Evolutionary conservation across 768 basidiomycete genomes (phyloP).

Genomic region (Neoboletus subvelutipes): DNA sequence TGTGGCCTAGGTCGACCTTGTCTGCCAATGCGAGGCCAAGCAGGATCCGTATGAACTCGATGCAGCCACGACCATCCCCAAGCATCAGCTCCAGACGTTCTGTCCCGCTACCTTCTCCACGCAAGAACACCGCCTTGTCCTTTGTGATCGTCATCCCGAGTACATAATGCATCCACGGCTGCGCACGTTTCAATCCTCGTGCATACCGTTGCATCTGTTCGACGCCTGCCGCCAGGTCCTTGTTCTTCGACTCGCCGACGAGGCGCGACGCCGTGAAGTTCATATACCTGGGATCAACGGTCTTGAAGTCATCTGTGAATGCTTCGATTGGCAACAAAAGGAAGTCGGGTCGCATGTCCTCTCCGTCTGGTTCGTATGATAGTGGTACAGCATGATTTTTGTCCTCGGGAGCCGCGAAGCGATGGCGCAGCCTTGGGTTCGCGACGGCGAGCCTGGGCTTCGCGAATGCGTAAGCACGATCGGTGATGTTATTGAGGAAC

Average conservation of each 20-base stretch:
- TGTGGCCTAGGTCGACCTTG: conserved; percentile 4
- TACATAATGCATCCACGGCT: conserved; percentile 5
- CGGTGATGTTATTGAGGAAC: no score
- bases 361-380: conserved; percentile 3
- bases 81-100: conserved; percentile 10
- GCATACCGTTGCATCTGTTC: conserved; percentile 2
- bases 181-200: conserved; percentile 1
- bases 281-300: no score
- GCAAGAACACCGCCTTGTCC: not conserved
- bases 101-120: not conserved
- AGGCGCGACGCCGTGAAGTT: not conserved
- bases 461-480: no score
- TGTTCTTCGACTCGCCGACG: conserved; percentile 5
- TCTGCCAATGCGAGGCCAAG: conserved; percentile 11
- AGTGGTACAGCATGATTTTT: not conserved
- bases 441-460: no score
- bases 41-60: conserved; percentile 12
- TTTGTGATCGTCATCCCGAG: not conserved
- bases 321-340: conserved; percentile 5
- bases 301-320: not conserved
- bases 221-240: not conserved
- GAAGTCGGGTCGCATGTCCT: conserved; percentile 11
- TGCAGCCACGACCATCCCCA: not conserved
- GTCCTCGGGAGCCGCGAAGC: not conserved
- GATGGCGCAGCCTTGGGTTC: no score